Base-by-base conservation (phyloP, 2,329 filamentous ascomycete genomes). In the Cytospora schulzeri region DNA sequence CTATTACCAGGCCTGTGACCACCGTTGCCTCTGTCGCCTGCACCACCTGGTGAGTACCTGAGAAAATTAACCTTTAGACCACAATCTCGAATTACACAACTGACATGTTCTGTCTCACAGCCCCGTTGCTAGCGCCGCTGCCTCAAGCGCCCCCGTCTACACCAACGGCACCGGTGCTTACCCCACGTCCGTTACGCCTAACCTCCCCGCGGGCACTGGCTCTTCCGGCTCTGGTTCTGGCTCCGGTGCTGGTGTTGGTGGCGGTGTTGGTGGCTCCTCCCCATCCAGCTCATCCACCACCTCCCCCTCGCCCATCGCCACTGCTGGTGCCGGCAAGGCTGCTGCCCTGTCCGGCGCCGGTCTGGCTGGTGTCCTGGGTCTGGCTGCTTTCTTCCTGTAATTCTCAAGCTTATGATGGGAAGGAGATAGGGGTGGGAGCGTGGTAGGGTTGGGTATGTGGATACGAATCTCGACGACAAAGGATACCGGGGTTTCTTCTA, bases 301-400 rank as follows among this genome's bases (percentile, higher is more conserved):
- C 60, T 70, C 77, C 69, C 61, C 76, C 61, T 75, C 82, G 70
- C 77, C 81, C 71, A 82, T 84, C 65, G 83, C 80, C 69, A 83
- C 84, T 63, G 83, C 81, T 68, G 83, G 81, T 77, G 85, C 84
- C 68, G 82, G 78, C 80, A 85, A 84, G 80, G 77, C 77, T 69
- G 81, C 81, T 69, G 82, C 78, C 72, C 76, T 86, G 71, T 86
- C 85, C 51, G 85, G 84, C 68, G 86, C 82, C 67, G 83, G 79
- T 70, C 82, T 88, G 71, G 85, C 83, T 70, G 85, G 82, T 80
- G 75, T 87, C 70, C 78, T 88, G 75, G 86, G 82, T 73, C 74
- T 88, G 67, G 85, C 83, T 73, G 85, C 83, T 75, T 79, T 83
- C 75, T 73, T 82, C 73, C 81, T 87, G 79, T 87, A 86, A 84